Evolutionary conservation across 2,329 filamentous ascomycete genomes (phyloP).

Genomic region (Aspergillus sclerotialis): DNA sequence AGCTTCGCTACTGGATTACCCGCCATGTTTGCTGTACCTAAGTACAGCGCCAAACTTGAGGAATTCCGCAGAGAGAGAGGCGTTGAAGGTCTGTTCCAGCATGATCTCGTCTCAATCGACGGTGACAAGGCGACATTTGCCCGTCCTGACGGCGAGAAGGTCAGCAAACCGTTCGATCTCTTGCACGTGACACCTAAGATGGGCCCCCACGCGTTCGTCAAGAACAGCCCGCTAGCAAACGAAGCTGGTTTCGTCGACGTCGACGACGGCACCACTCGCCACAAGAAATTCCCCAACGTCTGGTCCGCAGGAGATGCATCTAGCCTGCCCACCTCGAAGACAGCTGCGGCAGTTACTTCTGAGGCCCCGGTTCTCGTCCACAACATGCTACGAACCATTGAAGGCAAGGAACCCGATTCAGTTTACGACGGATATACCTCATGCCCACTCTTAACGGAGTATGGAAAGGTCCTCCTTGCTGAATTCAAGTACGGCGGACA

Average conservation of each 20-base stretch:
- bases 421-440: slow-evolving; percentile 52
- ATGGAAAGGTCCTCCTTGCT: slow-evolving; percentile 57
- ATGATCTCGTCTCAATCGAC: slow-evolving; percentile 49
- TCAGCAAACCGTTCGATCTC: slow-evolving; percentile 47
- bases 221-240: slow-evolving; percentile 49
- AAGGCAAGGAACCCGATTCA: slow-evolving; percentile 40
- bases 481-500: slow-evolving; percentile 60
- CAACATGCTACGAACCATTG: slow-evolving; percentile 40
- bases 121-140: slow-evolving; percentile 49
- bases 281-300: slow-evolving; percentile 50
- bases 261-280: slow-evolving; percentile 45
- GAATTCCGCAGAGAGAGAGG: slow-evolving; percentile 47
- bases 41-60: slow-evolving; percentile 51
- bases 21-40: slow-evolving; percentile 55
- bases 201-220: slow-evolving; percentile 50
- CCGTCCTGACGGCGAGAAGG: slow-evolving; percentile 36
- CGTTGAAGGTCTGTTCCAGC: slow-evolving; percentile 53
- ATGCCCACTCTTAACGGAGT: slow-evolving; percentile 49
- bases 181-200: slow-evolving; percentile 55
- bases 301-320: slow-evolving; percentile 56
- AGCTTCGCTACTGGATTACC: slow-evolving; percentile 51
- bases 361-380: slow-evolving; percentile 46
- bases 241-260: slow-evolving; percentile 54
- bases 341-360: slow-evolving; percentile 47
- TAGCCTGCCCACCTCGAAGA: slow-evolving; percentile 54